Percentiles rank a stretch among this genome's conserved stretches.
These are phyloP conservation scores for Thermomyces lanuginosus DNA, from an alignment of 2,329 filamentous ascomycete species.

Conservation along the genomic window DNA sequence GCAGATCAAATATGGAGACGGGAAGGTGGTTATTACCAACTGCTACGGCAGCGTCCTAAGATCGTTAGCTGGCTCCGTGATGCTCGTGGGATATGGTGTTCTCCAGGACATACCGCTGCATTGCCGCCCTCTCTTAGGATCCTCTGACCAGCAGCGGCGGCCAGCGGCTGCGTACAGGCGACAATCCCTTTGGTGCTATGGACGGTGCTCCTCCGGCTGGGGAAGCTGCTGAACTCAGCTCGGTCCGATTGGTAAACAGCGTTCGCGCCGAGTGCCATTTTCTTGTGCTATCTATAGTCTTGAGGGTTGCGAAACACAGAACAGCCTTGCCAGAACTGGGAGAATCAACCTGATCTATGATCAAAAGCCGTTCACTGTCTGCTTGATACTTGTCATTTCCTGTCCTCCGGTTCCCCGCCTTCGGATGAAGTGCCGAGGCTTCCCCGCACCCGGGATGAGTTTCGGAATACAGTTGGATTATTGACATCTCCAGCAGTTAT, in stretches of 20 bases:
- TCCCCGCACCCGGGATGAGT: no score
- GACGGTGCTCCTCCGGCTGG: conserved; percentile 76
- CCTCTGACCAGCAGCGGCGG: conserved; percentile 71
- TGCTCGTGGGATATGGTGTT: conserved; percentile 1
- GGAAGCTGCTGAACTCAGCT: conserved; percentile 24
- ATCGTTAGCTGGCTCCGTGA: neutral
- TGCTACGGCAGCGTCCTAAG: conserved; percentile 84
- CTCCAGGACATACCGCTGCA: conserved; percentile 52
- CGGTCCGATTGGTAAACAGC: conserved; percentile 36
- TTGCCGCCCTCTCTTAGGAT: conserved; percentile 81
- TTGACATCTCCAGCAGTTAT: no score
- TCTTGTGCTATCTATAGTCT: conserved; percentile 3
- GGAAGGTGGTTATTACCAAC: conserved; percentile 43
- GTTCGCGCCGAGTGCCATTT: conserved; percentile 33
- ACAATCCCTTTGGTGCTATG: conserved; percentile 89
- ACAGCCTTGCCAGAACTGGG: no score
- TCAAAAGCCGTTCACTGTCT: no score
- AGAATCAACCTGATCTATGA: no score
- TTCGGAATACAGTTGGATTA: no score
- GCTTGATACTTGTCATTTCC: no score
- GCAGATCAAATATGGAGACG: no score
- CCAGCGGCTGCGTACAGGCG: conserved; percentile 74
- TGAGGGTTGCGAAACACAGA: no score
- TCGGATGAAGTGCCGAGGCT: no score
- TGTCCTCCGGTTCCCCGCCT: no score